Evolutionary conservation across 108 stramenopile genomes (phyloP), one percentile per base, ranked within the genome.

Genomic region (Stephanodiscus minutulus): DNA sequence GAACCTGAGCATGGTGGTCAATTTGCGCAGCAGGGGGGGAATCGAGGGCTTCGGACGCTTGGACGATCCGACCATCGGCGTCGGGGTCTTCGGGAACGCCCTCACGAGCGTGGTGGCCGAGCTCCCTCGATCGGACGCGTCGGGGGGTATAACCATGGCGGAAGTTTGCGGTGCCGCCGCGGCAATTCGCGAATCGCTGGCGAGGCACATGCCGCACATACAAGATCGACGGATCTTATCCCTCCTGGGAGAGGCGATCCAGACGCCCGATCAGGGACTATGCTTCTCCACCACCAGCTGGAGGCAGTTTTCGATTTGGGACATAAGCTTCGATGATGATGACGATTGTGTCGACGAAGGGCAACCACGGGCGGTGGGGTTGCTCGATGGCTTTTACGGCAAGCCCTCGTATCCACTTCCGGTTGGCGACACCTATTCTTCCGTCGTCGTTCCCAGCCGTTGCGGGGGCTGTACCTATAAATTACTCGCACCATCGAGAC

Each of bases 1-100:
- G 72, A 73, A 68, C 28, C 35, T 73, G 2, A 73, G 72, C 39
- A 73, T 73, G 77, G 77, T 79, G 17, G 72, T 79, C 0, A 73
- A 79, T 41, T 64, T 79, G 6, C 71, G 77, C 28, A 65, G 47
- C 36, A 53, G 77, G 17, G 55, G 64, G 0, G 66, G 66, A 4
- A 64, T 79, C 7, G 72, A 79, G 57, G 77, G 20, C 33, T 73
- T 79, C 44, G 28, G 62, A 17, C 4, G 59, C 49, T 22, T 77
- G 46, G 44, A 68, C 28, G 70, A 72, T 43, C 63, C 33, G 43
- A 72, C 39, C 29, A 21, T 43, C 2, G 54, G 37, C 24, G 28
- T 25, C 58, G 77, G 77, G 0, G 52, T 70, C 13, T 73, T 79
- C 41, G 77, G 77, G 27, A 79, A 79, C 60, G 72, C 63, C 12